These are phyloP conservation scores for Rhizoclosmatium globosum DNA, from an alignment of 192 early-diverging fungal species.

Conservation along the genomic window DNA sequence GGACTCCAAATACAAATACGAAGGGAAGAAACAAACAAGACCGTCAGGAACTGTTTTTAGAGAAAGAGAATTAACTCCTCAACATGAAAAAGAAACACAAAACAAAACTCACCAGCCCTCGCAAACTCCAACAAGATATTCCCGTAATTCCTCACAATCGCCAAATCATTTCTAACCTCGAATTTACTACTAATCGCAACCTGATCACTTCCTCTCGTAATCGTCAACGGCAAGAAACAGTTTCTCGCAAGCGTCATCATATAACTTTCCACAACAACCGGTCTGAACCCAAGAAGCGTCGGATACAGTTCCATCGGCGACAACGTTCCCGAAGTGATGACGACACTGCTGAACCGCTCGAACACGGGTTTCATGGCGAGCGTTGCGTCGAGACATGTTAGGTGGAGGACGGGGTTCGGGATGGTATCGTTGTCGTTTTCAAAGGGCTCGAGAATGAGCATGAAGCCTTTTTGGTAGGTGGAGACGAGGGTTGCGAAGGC, in stretches of 20 bases:
- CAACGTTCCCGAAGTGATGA: constrained; percentile 99
- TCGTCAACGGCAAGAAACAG: constrained; percentile 95
- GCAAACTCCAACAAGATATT: constrained; percentile 95
- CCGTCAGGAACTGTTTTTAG: constrained; percentile 87
- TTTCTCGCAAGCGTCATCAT: constrained; percentile 94
- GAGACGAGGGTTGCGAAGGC: constrained; percentile 94
- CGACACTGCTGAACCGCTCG: constrained; percentile 92
- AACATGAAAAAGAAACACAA: constrained; percentile 98
- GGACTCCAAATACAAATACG: constrained; percentile 98
- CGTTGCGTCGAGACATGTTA: constrained; percentile 95
- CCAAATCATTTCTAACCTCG: constrained; percentile 98
- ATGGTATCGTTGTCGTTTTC: constrained; percentile 92
- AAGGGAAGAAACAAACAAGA: constrained; percentile 97
- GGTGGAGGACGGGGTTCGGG: constrained; percentile 94
- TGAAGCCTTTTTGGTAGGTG: constrained; percentile 96
- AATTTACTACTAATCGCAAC: constrained; percentile 98
- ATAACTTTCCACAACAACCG: constrained; percentile 90
- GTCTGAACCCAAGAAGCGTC: constrained; percentile 88
- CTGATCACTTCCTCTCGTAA: constrained; percentile 98
- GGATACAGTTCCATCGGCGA: constrained; percentile 99
- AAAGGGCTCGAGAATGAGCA: constrained; percentile 96
- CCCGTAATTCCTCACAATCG: constrained; percentile 98
- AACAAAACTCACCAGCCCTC: constrained; percentile 90
- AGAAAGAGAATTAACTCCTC: constrained; percentile 11
- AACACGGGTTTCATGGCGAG: constrained; percentile 97